Base-by-base conservation (phyloP, 2,329 filamentous ascomycete species). In the Botrytis squamosa region DNA sequence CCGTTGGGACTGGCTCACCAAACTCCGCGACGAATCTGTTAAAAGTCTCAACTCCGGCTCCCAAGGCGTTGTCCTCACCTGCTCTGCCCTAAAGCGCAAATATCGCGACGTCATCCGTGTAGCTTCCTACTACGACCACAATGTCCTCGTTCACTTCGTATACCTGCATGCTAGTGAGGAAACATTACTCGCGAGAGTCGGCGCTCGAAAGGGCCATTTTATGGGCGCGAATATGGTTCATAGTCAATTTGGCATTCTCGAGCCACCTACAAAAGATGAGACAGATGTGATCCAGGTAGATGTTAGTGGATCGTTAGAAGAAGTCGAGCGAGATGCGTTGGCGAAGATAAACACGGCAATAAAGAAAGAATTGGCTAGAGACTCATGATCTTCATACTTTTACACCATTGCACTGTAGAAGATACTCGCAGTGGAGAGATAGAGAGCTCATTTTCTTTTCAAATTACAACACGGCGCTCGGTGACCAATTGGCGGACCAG, bases 151-250 rank as follows among this genome's bases (percentile, higher is more conserved):
- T 69, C 95, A 98, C 84, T 98, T 99, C 82, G 91, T 99, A 78
- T 99, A 95, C 84, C 90, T 99, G 57, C 88, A 91, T 77, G 94
- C 95, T 0, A 85, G 89, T 62, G 92, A 97, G 82, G 88, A 90
- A 73, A 87, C 93, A 16, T 88, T 98, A 44, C 85, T 97, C 73
- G 85, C 91, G 78, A 89, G 96, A 14, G 95, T 98, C 14, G 86
- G 87, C 49, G 85, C 87, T 57, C 89, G 96, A 77, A 84, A 95
- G 83, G 90, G 90, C 70, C 96, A 99, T 82, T 99, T 96, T 84
- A 98, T 99, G 95, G 95, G 96, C 79, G 92, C 93, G 78, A 89
- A 90, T 79, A 98, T 99, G 95, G 95, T 99, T 14, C 91, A 92
- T 80, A 97, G 94, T 83, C 96, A 99, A 82, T 92, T 98, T 77